Percentiles rank a stretch among this genome's conserved stretches.
These are phyloP conservation scores for Chenopodium quinoa DNA, from an alignment of 148 eudicot genomes.

Conservation along the genomic window DNA sequence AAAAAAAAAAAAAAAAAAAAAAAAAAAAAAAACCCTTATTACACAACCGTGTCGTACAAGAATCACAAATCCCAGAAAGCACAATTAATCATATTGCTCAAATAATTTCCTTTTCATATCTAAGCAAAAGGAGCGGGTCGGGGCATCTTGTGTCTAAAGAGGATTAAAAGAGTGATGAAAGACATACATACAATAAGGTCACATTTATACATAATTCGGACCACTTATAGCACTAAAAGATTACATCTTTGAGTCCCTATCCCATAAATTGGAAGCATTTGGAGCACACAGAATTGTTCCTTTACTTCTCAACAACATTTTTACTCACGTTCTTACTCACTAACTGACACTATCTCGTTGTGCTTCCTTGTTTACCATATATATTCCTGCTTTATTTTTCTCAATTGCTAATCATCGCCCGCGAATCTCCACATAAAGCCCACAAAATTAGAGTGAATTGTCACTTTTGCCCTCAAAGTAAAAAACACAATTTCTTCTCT, in stretches of 20 bases:
- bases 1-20: background rate
- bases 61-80: background rate
- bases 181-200: background rate
- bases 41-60: background rate
- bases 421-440: too few relatives aligned
- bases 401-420: too few relatives aligned
- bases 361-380: background rate
- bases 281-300: background rate
- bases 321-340: background rate
- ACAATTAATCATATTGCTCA: background rate
- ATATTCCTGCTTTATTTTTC: background rate
- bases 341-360: background rate
- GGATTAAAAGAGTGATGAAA: background rate
- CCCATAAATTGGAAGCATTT: background rate
- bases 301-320: background rate
- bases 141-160: background rate
- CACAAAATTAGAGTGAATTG: too few relatives aligned
- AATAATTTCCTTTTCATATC: background rate
- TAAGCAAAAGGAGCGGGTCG: background rate
- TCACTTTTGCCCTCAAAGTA: too few relatives aligned
- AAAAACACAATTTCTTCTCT: too few relatives aligned
- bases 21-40: too few relatives aligned
- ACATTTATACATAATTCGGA: background rate
- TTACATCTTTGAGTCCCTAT: background rate
- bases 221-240: constrained; percentile 1